Evolutionary conservation across 2,329 filamentous ascomycete species (phyloP).

Genomic region (Fusarium albosuccineum): DNA sequence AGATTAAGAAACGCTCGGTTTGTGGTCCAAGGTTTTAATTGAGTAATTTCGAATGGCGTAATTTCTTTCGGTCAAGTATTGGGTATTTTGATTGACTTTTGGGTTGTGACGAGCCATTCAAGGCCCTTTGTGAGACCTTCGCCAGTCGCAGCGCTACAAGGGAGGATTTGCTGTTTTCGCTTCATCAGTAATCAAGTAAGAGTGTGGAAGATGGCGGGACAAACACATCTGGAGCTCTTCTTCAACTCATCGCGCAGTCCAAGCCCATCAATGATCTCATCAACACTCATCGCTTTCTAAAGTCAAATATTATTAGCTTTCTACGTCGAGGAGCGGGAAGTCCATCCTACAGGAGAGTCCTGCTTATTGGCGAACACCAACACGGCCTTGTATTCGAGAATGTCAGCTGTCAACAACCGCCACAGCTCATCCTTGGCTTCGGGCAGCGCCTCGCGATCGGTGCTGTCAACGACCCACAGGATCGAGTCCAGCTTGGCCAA

Average conservation of each 20-base stretch:
- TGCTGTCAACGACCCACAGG: conserved; percentile 12
- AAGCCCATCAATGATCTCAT: neutral
- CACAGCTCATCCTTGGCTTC: neutral
- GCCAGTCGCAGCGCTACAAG: neutral
- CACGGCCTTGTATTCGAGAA: conserved; percentile 5
- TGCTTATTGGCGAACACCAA: conserved; percentile 25
- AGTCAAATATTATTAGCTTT: neutral
- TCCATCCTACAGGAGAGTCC: conserved; percentile 1
- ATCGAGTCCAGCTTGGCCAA: neutral
- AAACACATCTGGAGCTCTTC: neutral
- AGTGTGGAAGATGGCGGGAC: neutral
- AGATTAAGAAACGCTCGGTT: neutral
- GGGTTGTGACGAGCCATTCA: neutral
- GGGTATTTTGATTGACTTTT: too few species aligned
- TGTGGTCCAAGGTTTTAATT: neutral
- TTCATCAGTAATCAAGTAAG: neutral
- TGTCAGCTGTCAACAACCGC: neutral
- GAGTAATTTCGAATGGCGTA: neutral
- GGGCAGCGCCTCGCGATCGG: neutral
- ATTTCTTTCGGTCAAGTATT: too few species aligned
- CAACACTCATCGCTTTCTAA: conserved; percentile 3
- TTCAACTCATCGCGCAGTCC: neutral
- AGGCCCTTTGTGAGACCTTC: neutral
- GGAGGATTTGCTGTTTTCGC: neutral
- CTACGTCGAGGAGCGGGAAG: neutral